phyloP scores from a whole-genome alignment of 2,329 filamentous ascomycete genomes.

The Xylaria sp. region DNA sequence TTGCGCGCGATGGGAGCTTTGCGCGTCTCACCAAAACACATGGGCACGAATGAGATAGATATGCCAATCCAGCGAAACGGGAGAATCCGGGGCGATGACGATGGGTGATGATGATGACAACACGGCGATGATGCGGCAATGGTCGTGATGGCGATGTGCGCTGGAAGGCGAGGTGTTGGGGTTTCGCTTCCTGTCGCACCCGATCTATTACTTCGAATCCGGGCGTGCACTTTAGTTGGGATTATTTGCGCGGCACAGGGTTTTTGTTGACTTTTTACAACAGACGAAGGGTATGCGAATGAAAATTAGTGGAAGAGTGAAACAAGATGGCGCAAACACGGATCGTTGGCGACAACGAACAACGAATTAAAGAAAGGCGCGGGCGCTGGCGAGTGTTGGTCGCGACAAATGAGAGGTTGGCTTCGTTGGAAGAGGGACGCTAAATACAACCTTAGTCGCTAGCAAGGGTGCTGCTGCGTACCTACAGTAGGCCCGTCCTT shows the following conservation, averaged over 20 bases:
- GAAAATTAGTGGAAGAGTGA: background rate
- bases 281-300: too few relatives aligned
- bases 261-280: background rate
- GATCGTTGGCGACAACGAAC: background rate
- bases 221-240: background rate
- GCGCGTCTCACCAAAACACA: background rate
- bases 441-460: background rate
- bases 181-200: background rate
- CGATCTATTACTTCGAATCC: background rate
- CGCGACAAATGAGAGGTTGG: slow-evolving; percentile 13
- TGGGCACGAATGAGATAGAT: too few relatives aligned
- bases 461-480: background rate
- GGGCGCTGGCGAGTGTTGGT: too few relatives aligned
- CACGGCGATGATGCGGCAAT: background rate
- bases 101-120: background rate
- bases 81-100: background rate
- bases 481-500: background rate
- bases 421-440: background rate
- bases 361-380: too few relatives aligned
- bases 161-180: background rate
- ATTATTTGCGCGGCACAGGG: background rate
- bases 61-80: too few relatives aligned
- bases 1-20: background rate
- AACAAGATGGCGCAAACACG: background rate
- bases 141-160: background rate